phyloP scores from a whole-genome alignment of 164 flowering plant species.

The Amborella trichopoda region DNA sequence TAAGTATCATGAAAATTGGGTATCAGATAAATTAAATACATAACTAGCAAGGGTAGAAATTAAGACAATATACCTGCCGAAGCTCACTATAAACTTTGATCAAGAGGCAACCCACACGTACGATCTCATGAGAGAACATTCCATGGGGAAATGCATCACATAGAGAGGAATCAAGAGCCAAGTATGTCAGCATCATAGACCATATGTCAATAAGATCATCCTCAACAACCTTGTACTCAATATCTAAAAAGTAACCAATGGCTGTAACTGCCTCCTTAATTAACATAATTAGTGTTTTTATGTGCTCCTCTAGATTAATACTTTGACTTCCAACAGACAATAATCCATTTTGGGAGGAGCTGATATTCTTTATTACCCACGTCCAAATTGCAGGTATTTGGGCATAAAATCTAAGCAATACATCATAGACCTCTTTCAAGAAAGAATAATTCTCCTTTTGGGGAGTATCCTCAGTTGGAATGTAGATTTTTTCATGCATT shows the following conservation, averaged over 20 bases:
- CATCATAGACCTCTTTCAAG: slow-evolving; percentile 34
- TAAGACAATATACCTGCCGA: slow-evolving; percentile 53
- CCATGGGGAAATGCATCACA: slow-evolving; percentile 11
- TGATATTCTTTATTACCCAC: slow-evolving; percentile 7
- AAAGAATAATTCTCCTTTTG: slow-evolving; percentile 52
- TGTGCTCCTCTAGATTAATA: slow-evolving; percentile 3
- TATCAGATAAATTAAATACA: not conserved
- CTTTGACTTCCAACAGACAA: not conserved
- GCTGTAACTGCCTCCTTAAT: slow-evolving; percentile 47
- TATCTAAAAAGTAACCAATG: slow-evolving; percentile 45
- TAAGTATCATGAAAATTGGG: not conserved
- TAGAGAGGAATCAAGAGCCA: slow-evolving; percentile 21
- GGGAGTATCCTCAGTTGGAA: slow-evolving; percentile 55
- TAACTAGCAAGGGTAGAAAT: no score
- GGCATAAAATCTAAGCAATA: slow-evolving; percentile 25
- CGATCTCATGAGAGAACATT: slow-evolving; percentile 22
- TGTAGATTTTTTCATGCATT: slow-evolving; percentile 39
- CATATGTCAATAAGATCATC: slow-evolving; percentile 57
- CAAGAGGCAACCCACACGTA: slow-evolving; percentile 46
- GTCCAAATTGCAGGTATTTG: slow-evolving; percentile 16
- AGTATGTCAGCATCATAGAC: slow-evolving; percentile 38
- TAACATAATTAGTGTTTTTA: slow-evolving; percentile 14
- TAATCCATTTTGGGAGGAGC: not conserved
- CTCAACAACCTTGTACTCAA: slow-evolving; percentile 64
- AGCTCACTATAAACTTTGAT: slow-evolving; percentile 67